A percentile compares a stretch with the other conserved stretches of the same genome.
These are phyloP conservation scores for Fusarium stilboides DNA, from an alignment of 2,329 filamentous ascomycete species.

Conservation along the genomic window DNA sequence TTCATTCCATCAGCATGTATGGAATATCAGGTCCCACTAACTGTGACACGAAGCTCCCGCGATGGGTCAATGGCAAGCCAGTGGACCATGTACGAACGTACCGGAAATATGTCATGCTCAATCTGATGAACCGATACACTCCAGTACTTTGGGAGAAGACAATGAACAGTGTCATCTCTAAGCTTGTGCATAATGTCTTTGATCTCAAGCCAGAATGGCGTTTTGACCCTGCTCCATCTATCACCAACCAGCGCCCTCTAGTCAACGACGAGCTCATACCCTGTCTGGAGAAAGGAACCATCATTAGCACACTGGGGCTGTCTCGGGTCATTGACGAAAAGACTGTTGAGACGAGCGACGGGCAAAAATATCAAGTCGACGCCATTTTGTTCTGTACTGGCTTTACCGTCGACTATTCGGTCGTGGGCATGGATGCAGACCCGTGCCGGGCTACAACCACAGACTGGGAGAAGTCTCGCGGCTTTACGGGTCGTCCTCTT, in stretches of 20 bases:
- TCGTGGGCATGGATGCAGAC: slow-evolving; percentile 5
- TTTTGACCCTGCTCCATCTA: slow-evolving; percentile 16
- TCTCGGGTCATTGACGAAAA: slow-evolving; percentile 9
- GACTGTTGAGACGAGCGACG: slow-evolving; percentile 16
- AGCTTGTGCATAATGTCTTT: slow-evolving; percentile 8
- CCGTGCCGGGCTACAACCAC: slow-evolving; percentile 9
- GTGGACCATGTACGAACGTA: slow-evolving; percentile 17
- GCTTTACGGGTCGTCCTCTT: slow-evolving; percentile 2
- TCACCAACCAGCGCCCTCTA: slow-evolving; percentile 15
- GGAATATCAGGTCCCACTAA: neutral
- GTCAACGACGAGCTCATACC: slow-evolving; percentile 15
- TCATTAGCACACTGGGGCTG: slow-evolving; percentile 9
- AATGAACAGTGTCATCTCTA: slow-evolving; percentile 19
- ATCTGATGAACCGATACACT: slow-evolving; percentile 11
- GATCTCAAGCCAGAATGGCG: slow-evolving; percentile 18
- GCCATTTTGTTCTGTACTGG: slow-evolving; percentile 19
- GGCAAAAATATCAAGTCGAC: slow-evolving; percentile 6
- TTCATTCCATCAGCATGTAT: too few species aligned
- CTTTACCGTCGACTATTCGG: slow-evolving; percentile 14
- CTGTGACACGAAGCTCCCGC: neutral
- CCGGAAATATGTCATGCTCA: slow-evolving; percentile 19
- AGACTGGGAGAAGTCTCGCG: slow-evolving; percentile 8
- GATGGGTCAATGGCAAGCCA: slow-evolving; percentile 19
- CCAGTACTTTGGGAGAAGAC: slow-evolving; percentile 14
- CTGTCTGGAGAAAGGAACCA: slow-evolving; percentile 5